A percentile compares a stretch with the other conserved stretches of the same genome.
Evolutionary conservation across 768 basidiomycete genomes (phyloP).

Genomic region (Chlorophyllum brunneum): DNA sequence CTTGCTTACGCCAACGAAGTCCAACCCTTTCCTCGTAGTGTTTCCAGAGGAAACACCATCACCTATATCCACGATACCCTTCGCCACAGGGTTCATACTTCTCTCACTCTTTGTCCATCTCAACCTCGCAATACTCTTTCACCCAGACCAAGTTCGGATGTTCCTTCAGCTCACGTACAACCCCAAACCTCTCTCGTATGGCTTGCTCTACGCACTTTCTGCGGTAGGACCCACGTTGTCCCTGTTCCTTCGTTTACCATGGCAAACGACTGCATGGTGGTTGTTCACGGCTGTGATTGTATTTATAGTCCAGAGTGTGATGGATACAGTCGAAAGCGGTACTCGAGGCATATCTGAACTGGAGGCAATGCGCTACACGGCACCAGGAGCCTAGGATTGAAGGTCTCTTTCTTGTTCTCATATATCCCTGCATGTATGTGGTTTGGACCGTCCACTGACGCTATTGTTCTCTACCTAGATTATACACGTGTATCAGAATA

Average conservation of each 20-base stretch:
- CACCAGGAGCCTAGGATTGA: constrained; percentile 46
- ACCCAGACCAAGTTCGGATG: constrained; percentile 32
- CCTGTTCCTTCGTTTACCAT: constrained; percentile 42
- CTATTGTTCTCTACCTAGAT: too few species aligned
- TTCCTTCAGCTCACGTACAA: constrained; percentile 24
- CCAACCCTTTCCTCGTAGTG: constrained; percentile 44
- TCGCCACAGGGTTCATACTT: constrained; percentile 41
- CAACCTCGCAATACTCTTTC: constrained; percentile 42
- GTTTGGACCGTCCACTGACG: not conserved
- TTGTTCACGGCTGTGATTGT: constrained; percentile 38
- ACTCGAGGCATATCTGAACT: constrained; percentile 45
- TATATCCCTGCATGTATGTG: not conserved
- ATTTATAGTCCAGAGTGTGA: constrained; percentile 41
- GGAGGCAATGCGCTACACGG: constrained; percentile 50
- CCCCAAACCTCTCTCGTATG: constrained; percentile 29
- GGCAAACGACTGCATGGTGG: constrained; percentile 58
- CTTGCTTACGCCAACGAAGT: constrained; percentile 34
- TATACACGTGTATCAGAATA: too few species aligned
- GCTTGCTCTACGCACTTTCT: constrained; percentile 30
- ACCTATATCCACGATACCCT: constrained; percentile 33
- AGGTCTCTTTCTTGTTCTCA: not conserved
- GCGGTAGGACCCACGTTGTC: constrained; percentile 47
- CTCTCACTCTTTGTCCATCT: constrained; percentile 48
- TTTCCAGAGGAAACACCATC: constrained; percentile 28
- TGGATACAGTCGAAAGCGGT: constrained; percentile 39